Evolutionary conservation across 805 yeast genomes (phyloP), one percentile per base, ranked within the genome.

Genomic region (Clavispora phyllophila): DNA sequence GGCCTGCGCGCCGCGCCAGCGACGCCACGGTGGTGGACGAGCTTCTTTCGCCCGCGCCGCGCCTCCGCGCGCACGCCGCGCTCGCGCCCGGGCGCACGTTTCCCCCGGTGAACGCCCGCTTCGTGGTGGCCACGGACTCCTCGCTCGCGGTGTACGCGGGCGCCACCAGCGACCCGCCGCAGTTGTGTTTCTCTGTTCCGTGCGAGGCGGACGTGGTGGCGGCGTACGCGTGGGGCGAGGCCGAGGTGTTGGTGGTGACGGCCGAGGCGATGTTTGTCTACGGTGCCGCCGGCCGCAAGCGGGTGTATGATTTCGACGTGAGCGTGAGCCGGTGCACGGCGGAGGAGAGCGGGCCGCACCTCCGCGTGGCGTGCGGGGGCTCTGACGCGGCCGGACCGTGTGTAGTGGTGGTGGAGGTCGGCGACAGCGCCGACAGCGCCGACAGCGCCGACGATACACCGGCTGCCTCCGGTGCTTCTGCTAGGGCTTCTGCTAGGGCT

Each of bases 1-100:
- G 17, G n/a, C n/a, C n/a, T 27, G 27, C 31, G 18, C 33, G 33
- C 33, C 33, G 33, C 33, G 33, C 33, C 33, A 29, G 33, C 33
- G 20, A 15, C 20, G 33, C 20, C 12, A 29, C 33, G n/a, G 20
- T 29, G 6, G 19, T 29, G 33, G 33, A 15, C 33, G 33, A 15
- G 13, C 17, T 14, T 15, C 31, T 14, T n/a, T 15, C 31, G 17
- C n/a, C 20, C 20, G 33, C 33, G 33, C 33, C 33, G 33, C 33
- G 33, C 33, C 20, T 29, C 20, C 20, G 20, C 13, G 13, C 33
- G 2, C 33, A 15, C 13, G 13, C 19, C n/a, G 13, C 33, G 5
- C 33, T 29, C 20, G 10, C 19, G n/a, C 2, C 33, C 7, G 33
- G 33, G 12, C 33, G 33, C 33, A 20, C 33, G 20, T 29, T 7